Conservation (phyloP, 108 stramenopile genomes). For the Seminavis robusta region DNA sequence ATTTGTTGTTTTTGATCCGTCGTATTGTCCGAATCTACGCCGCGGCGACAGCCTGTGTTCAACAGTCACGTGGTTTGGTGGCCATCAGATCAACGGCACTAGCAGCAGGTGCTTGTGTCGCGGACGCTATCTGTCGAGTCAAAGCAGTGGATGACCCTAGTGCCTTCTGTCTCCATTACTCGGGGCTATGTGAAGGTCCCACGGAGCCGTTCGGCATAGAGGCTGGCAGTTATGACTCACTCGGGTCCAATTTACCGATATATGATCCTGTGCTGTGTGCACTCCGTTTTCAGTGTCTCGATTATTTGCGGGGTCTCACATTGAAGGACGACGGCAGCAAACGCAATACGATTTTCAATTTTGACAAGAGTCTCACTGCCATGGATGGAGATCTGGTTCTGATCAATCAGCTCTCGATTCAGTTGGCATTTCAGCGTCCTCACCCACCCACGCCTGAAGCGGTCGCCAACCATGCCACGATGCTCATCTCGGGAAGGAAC, state of each 20-base stretch:
- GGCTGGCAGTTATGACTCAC: slow-evolving; percentile 91
- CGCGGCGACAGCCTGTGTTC: slow-evolving; percentile 89
- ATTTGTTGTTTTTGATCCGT: slow-evolving; percentile 84
- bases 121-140: slow-evolving; percentile 94
- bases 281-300: slow-evolving; percentile 89
- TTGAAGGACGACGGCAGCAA: slow-evolving; percentile 64
- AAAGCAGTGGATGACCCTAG: slow-evolving; percentile 94
- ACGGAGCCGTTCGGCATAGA: slow-evolving; percentile 94
- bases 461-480: slow-evolving; percentile 63
- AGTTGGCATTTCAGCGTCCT: slow-evolving; percentile 76
- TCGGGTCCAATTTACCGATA: slow-evolving; percentile 91
- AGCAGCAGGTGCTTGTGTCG: slow-evolving; percentile 92
- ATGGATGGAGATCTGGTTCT: slow-evolving; percentile 77
- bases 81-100: slow-evolving; percentile 96
- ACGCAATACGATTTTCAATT: slow-evolving; percentile 86
- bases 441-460: slow-evolving; percentile 61
- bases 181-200: slow-evolving; percentile 92
- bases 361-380: slow-evolving; percentile 69
- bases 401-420: slow-evolving; percentile 78
- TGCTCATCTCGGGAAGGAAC: slow-evolving; percentile 73
- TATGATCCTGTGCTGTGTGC: slow-evolving; percentile 85
- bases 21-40: slow-evolving; percentile 86
- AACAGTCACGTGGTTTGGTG: slow-evolving; percentile 93
- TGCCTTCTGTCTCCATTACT: slow-evolving; percentile 93
- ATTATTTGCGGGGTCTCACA: slow-evolving; percentile 87